phyloP scores from a whole-genome alignment of 2,329 filamentous ascomycete genomes.

The Penicillium sp. region DNA sequence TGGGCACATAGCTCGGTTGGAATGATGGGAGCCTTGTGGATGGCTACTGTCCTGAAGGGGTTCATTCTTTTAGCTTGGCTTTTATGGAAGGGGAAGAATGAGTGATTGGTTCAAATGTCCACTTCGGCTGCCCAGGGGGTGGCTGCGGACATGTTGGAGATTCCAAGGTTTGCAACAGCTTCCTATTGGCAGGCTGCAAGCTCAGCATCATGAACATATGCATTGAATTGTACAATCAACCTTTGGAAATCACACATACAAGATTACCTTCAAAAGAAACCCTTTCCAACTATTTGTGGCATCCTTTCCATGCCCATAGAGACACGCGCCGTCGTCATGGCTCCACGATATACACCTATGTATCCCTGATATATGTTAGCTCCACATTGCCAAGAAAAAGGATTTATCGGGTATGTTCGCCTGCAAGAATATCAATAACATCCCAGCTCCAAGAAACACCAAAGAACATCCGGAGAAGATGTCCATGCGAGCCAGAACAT shows the following conservation, averaged over 20 bases:
- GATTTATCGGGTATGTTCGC: too few relatives aligned
- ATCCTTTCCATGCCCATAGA: too few relatives aligned
- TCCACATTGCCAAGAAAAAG: too few relatives aligned
- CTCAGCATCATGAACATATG: background rate
- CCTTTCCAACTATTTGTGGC: too few relatives aligned
- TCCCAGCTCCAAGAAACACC: too few relatives aligned
- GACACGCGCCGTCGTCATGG: too few relatives aligned
- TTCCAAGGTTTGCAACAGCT: background rate
- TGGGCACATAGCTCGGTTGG: slow-evolving; percentile 55
- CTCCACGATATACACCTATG: too few relatives aligned
- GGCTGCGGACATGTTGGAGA: background rate
- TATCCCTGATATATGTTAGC: too few relatives aligned
- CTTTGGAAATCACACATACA: background rate
- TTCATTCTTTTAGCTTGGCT: slow-evolving; percentile 60
- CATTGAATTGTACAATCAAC: background rate
- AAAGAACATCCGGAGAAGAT: slow-evolving; percentile 39
- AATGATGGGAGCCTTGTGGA: slow-evolving; percentile 59
- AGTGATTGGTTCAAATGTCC: background rate
- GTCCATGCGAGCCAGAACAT: slow-evolving; percentile 52
- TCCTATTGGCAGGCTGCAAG: background rate
- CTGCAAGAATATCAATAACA: too few relatives aligned
- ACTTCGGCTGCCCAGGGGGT: background rate
- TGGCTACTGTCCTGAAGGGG: slow-evolving; percentile 59
- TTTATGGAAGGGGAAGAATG: slow-evolving; percentile 55
- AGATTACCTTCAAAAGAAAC: too few relatives aligned